Conservation (phyloP, 179 eudicot genomes). For the Corrigiola litoralis region DNA sequence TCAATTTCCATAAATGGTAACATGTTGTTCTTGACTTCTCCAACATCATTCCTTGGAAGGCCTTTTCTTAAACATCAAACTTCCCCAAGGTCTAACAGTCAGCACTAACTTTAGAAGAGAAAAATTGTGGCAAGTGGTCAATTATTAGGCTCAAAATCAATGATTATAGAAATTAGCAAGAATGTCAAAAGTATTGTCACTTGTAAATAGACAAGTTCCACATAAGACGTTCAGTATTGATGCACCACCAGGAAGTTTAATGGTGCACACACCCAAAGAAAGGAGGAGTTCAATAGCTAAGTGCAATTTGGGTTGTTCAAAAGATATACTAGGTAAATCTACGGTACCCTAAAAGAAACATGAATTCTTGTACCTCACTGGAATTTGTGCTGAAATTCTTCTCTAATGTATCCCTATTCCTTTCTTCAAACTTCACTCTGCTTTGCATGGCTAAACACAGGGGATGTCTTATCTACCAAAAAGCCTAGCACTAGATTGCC, state of each 20-base stretch:
- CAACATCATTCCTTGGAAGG: background rate
- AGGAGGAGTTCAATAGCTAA: background rate
- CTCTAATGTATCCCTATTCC: too few species aligned
- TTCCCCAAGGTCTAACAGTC: too few species aligned
- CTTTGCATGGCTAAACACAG: background rate
- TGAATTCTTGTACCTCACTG: too few species aligned
- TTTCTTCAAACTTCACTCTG: background rate
- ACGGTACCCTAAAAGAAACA: too few species aligned
- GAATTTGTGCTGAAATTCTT: too few species aligned
- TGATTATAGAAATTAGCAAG: too few species aligned
- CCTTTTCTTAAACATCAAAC: too few species aligned
- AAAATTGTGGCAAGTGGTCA: too few species aligned
- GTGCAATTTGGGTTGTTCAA: background rate
- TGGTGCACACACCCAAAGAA: background rate
- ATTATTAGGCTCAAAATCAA: too few species aligned
- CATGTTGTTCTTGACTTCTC: background rate
- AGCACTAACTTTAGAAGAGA: too few species aligned
- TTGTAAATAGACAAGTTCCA: too few species aligned
- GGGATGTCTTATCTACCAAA: background rate
- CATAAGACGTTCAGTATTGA: background rate
- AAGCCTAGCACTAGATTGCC: background rate
- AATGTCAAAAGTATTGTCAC: too few species aligned
- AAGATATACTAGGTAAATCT: background rate
- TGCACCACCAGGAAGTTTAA: background rate
- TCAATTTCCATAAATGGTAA: background rate